phyloP scores from a whole-genome alignment of 306 rosid species.

The Corylus avellana region DNA sequence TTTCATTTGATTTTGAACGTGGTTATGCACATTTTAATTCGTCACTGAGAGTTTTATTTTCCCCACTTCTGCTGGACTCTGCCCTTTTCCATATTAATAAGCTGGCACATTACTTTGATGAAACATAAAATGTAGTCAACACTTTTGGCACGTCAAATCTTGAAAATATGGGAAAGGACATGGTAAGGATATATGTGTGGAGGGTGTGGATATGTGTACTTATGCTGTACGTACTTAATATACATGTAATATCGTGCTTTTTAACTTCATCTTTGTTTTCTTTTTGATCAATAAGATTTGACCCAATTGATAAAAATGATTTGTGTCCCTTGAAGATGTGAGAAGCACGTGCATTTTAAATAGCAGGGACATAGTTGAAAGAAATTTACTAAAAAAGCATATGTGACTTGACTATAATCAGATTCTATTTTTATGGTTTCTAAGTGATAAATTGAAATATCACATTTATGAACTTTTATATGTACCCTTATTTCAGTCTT shows the following conservation, averaged over 20 bases:
- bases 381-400: too few relatives aligned
- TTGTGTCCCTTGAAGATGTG: too few relatives aligned
- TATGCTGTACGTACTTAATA: background rate
- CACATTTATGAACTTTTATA: too few relatives aligned
- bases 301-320: too few relatives aligned
- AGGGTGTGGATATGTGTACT: background rate
- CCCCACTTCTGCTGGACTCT: background rate
- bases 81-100: background rate
- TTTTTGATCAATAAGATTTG: background rate
- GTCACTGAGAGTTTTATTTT: background rate
- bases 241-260: background rate
- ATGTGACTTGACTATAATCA: too few relatives aligned
- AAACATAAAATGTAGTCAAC: background rate
- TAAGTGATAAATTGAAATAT: too few relatives aligned
- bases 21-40: background rate
- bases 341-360: too few relatives aligned
- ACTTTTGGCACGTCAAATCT: background rate
- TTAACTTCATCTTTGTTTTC: background rate
- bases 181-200: background rate
- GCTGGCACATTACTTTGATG: background rate
- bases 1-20: background rate
- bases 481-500: too few relatives aligned
- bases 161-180: background rate
- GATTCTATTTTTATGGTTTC: too few relatives aligned
- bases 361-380: too few relatives aligned